These are phyloP conservation scores for Penicillium sp. DNA, from an alignment of 2,329 filamentous ascomycete species.

Conservation along the genomic window DNA sequence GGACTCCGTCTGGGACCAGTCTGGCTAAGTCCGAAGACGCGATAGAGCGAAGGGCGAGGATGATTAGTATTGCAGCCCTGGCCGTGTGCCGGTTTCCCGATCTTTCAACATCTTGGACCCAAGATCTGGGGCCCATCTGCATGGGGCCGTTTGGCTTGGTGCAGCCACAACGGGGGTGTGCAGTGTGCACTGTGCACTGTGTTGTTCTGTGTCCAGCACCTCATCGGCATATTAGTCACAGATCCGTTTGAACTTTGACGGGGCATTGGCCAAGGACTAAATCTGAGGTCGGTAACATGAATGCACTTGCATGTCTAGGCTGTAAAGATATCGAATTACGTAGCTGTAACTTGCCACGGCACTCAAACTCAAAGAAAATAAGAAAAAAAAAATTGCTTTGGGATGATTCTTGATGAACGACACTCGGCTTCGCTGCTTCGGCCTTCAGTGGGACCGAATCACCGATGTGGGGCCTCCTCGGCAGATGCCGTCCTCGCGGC, in stretches of 20 bases:
- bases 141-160: not conserved
- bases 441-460: slow-evolving; percentile 13
- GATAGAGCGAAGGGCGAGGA: not conserved
- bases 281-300: no score
- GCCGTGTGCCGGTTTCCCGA: slow-evolving; percentile 4
- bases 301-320: not conserved
- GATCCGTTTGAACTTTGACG: not conserved
- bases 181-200: no score
- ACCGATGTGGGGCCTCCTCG: slow-evolving; percentile 2
- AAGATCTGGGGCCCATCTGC: not conserved
- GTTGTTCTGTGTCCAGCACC: no score
- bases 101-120: not conserved
- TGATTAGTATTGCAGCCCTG: not conserved
- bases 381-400: not conserved
- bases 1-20: not conserved
- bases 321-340: not conserved
- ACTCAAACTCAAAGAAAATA: not conserved
- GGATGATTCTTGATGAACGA: not conserved
- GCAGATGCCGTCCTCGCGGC: not conserved
- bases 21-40: slow-evolving; percentile 11
- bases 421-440: not conserved
- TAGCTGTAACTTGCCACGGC: not conserved
- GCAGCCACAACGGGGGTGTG: not conserved
- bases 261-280: not conserved
- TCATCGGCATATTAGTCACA: not conserved